Conservation (phyloP, 2,329 filamentous ascomycete species). For the Apiospora kogelbergensis region DNA sequence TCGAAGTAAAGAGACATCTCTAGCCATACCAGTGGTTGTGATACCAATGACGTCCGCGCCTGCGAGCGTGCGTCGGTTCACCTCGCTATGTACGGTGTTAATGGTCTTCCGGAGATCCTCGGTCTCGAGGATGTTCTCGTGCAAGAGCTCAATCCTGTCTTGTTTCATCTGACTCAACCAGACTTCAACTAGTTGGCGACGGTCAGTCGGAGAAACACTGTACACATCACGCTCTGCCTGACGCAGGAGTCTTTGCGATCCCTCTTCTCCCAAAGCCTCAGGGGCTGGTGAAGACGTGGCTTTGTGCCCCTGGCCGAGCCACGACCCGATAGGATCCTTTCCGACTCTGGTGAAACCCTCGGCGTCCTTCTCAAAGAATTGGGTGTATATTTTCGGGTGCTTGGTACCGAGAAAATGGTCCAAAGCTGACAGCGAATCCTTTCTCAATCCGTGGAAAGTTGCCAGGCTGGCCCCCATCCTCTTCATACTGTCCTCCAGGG, state of each 20-base stretch:
- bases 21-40: slow-evolving; percentile 60
- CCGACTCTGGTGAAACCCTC: slow-evolving; percentile 19
- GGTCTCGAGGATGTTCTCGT: slow-evolving; percentile 15
- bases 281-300: neutral
- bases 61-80: slow-evolving; percentile 37
- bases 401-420: slow-evolving; percentile 17
- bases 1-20: slow-evolving; percentile 48
- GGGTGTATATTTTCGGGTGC: neutral
- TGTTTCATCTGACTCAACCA: slow-evolving; percentile 26
- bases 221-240: slow-evolving; percentile 15
- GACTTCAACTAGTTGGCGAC: slow-evolving; percentile 24
- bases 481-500: slow-evolving; percentile 27
- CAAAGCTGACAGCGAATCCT: neutral
- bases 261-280: neutral
- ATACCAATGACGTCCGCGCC: slow-evolving; percentile 53
- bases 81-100: slow-evolving; percentile 22
- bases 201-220: slow-evolving; percentile 22
- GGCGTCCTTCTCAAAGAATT: slow-evolving; percentile 18
- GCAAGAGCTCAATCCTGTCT: slow-evolving; percentile 2
- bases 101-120: slow-evolving; percentile 21
- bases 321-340: slow-evolving; percentile 25
- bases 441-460: neutral
- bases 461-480: slow-evolving; percentile 13
- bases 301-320: slow-evolving; percentile 18
- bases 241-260: slow-evolving; percentile 1